Conservation (phyloP, 2,329 filamentous ascomycete species). For the Capronia americana region DNA sequence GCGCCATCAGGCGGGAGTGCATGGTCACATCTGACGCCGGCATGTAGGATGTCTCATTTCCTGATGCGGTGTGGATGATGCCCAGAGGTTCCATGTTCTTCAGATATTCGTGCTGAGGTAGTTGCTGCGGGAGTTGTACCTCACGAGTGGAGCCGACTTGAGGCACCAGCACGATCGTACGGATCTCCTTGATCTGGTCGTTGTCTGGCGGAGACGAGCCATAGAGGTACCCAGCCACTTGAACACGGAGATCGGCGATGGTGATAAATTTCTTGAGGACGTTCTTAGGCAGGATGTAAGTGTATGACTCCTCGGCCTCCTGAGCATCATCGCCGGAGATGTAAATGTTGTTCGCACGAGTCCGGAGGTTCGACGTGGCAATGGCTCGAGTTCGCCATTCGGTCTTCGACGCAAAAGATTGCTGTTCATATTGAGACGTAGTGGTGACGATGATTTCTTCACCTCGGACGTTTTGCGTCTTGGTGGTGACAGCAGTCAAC, state of each 20-base stretch:
- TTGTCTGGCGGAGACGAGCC: constrained; percentile 92
- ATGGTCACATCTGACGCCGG: constrained; percentile 92
- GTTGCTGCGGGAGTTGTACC: constrained; percentile 84
- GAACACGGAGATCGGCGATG: constrained; percentile 92
- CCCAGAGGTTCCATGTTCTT: constrained; percentile 86
- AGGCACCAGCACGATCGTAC: constrained; percentile 95
- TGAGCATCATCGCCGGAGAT: constrained; percentile 95
- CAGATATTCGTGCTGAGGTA: constrained; percentile 92
- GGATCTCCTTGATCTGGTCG: constrained; percentile 94
- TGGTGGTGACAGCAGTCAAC: constrained; percentile 94
- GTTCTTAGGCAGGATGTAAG: constrained; percentile 99
- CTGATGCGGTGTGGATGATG: constrained; percentile 92
- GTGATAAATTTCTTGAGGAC: constrained; percentile 98
- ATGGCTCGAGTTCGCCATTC: constrained; percentile 98
- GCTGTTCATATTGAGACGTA: constrained; percentile 96
- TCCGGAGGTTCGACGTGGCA: constrained; percentile 92
- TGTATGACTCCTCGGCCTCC: constrained; percentile 79
- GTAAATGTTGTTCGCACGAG: constrained; percentile 96
- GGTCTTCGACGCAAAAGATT: constrained; percentile 97
- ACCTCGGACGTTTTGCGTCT: constrained; percentile 95
- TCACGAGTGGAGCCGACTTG: constrained; percentile 94
- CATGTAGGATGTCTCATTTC: constrained; percentile 97
- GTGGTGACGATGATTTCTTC: constrained; percentile 99
- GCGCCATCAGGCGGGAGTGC: constrained; percentile 86
- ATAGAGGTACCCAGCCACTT: constrained; percentile 95